Conservation (phyloP, 169 alveolate genomes). For the Babesia bigemina region DNA sequence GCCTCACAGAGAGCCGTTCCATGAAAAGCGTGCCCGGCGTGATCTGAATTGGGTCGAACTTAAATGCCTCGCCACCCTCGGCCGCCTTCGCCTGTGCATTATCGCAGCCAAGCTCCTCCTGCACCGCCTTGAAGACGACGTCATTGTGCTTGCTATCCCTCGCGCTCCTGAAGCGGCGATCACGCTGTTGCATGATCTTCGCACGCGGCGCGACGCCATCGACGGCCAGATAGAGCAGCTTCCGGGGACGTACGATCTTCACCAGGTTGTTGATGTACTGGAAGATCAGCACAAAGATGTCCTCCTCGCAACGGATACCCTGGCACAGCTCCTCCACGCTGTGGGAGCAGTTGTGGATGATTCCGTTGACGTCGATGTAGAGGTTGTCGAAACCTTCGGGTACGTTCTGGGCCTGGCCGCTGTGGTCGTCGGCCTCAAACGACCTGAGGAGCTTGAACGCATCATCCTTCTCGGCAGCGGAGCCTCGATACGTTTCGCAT, state of each 20-base stretch:
- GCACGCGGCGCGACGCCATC: slow-evolving; percentile 99
- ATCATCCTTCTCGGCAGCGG: slow-evolving; percentile 65
- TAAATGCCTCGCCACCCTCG: slow-evolving; percentile 4
- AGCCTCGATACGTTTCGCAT: slow-evolving; percentile 50
- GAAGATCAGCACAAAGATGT: slow-evolving; percentile 84
- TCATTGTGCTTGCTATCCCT: slow-evolving; percentile 76
- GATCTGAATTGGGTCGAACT: slow-evolving; percentile 87
- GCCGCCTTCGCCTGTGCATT: neutral
- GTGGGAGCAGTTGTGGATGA: slow-evolving; percentile 93
- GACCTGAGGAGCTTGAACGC: slow-evolving; percentile 50
- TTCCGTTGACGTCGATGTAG: slow-evolving; percentile 95
- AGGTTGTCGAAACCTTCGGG: slow-evolving; percentile 87
- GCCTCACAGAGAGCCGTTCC: slow-evolving; percentile 73
- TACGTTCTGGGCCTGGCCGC: neutral
- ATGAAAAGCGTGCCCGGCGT: slow-evolving; percentile 96
- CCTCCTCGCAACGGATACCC: slow-evolving; percentile 70
- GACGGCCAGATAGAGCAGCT: slow-evolving; percentile 89
- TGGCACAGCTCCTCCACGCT: slow-evolving; percentile 79
- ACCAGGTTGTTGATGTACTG: slow-evolving; percentile 89
- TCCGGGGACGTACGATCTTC: slow-evolving; percentile 87
- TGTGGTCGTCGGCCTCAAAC: slow-evolving; percentile 9
- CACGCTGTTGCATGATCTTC: slow-evolving; percentile 93
- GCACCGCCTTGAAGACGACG: slow-evolving; percentile 34
- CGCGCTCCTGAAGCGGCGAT: slow-evolving; percentile 90
- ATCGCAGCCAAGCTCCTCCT: slow-evolving; percentile 22